Evolutionary conservation across 2,329 filamentous ascomycete genomes (phyloP).

Genomic region (Plectosphaerella cucumerina): DNA sequence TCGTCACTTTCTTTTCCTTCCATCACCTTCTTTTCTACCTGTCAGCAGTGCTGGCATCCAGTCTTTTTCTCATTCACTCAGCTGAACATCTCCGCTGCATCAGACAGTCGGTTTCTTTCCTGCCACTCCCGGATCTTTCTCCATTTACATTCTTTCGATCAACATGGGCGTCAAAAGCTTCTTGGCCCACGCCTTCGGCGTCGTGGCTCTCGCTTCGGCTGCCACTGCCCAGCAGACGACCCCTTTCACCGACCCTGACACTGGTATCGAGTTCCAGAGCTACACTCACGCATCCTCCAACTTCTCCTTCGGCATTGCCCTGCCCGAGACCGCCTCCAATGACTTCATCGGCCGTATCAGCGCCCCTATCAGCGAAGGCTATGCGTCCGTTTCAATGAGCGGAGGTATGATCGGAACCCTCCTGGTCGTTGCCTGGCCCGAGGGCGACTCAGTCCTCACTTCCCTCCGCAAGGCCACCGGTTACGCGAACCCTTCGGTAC

Average conservation of each 20-base stretch:
- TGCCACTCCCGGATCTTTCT: too few species aligned
- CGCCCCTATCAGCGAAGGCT: constrained; percentile 9
- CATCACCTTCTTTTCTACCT: too few species aligned
- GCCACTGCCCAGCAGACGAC: constrained; percentile 10
- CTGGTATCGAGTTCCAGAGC: constrained; percentile 10
- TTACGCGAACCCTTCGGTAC: constrained; percentile 35
- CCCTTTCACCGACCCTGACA: constrained; percentile 5
- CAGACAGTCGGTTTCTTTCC: too few species aligned
- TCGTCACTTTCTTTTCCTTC: too few species aligned
- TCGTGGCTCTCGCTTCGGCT: neutral
- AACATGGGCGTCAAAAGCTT: too few species aligned
- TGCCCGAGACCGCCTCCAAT: constrained; percentile 7
- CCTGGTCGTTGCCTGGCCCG: constrained; percentile 41
- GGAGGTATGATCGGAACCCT: constrained; percentile 38
- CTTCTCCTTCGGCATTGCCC: constrained; percentile 9
- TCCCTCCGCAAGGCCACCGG: constrained; percentile 18
- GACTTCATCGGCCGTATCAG: constrained; percentile 13
- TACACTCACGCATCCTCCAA: constrained; percentile 6
- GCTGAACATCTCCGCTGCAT: too few species aligned
- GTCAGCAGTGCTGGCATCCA: too few species aligned
- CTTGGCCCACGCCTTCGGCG: too few species aligned
- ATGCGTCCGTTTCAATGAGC: constrained; percentile 25
- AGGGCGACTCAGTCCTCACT: constrained; percentile 28
- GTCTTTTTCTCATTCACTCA: too few species aligned
- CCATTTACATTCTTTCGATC: too few species aligned